Evolutionary conservation across 768 basidiomycete genomes (phyloP), one percentile per base, ranked within the genome.

Genomic region (Termitomyces sp.): DNA sequence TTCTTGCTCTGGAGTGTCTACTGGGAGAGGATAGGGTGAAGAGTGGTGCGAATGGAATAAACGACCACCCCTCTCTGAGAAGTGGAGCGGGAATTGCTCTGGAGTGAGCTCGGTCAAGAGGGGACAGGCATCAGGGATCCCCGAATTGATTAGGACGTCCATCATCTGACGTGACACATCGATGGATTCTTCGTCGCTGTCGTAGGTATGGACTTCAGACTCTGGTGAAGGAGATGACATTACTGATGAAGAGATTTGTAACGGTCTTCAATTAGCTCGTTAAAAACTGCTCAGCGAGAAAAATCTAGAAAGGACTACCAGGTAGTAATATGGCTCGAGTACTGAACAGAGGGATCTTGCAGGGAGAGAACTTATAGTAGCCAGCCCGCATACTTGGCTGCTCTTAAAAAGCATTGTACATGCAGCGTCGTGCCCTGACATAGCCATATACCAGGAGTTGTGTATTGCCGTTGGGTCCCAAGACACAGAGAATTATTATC

Each of bases 1-100:
- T 69, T 79, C 72, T 67, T 86, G 85, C 69, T 92, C 90, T 5
- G 74, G 75, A 18, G 79, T 77, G 69, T 92, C 90, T 5, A 85
- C 84, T 45, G 90, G 90, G 49, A 92, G 73, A 13, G 85, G 84
- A 67, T 92, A 92, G 50, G 84, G 85, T 46, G 81, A 78, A 61
- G 64, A 71, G 70, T 74, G 72, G 74, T 83, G 81, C 64, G 86
- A 85, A 75, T 85, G 84, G 72, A 85, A 91, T 68, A 89, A 82
- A 37, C 87, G 78, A 33, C 78, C 82, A 62, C 77, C 74, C 7
- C 75, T 73, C 61, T 89, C 84, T 33, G 63, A 63, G 62, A 90
- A 91, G 71, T 83, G 84, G 13, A 44, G 52, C 0, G 85, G 82
- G 62, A 87, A 84, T 2, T 89, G 86, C 22, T 81, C 73, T 39